A percentile compares a stretch with the other conserved stretches of the same genome.
Conservation (phyloP, 306 rosid genomes). For the Cicer pinnatifidum region DNA sequence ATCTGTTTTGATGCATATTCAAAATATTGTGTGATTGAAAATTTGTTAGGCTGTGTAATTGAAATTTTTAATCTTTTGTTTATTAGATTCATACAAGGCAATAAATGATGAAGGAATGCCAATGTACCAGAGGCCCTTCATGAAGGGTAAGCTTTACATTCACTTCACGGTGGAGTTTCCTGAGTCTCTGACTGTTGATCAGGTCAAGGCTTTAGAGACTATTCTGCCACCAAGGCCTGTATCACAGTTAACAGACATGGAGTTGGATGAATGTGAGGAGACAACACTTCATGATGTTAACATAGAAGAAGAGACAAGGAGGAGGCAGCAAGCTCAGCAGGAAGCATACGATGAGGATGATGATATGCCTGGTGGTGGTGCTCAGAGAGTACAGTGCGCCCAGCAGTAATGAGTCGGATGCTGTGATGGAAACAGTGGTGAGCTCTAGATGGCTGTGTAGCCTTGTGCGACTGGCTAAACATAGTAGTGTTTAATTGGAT, state of each 20-base stretch:
- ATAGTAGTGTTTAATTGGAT: constrained; percentile 29
- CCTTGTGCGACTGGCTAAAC: constrained; percentile 12
- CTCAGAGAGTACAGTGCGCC: constrained; percentile 91
- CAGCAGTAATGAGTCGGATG: constrained; percentile 58
- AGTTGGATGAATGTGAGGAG: constrained; percentile 91
- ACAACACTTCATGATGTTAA: constrained; percentile 82
- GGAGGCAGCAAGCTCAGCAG: constrained; percentile 69
- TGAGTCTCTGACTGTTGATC: constrained; percentile 62
- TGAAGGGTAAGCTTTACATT: constrained; percentile 87
- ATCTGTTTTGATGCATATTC: not conserved
- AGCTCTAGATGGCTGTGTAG: not conserved
- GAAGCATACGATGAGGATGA: constrained; percentile 88
- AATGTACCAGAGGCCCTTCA: constrained; percentile 76
- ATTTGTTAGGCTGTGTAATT: not conserved
- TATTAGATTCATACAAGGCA: constrained; percentile 61
- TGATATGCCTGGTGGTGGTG: constrained; percentile 82
- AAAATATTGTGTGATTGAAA: not conserved
- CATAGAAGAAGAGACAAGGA: constrained; percentile 76
- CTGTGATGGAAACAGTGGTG: not conserved
- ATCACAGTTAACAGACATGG: constrained; percentile 74
- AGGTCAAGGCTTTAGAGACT: constrained; percentile 58
- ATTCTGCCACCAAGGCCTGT: constrained; percentile 62
- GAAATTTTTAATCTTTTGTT: not conserved
- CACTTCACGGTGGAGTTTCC: constrained; percentile 89
- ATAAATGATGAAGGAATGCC: constrained; percentile 94